Conservation (phyloP, 2,329 filamentous ascomycete species). For the Chaetomium sp. region DNA sequence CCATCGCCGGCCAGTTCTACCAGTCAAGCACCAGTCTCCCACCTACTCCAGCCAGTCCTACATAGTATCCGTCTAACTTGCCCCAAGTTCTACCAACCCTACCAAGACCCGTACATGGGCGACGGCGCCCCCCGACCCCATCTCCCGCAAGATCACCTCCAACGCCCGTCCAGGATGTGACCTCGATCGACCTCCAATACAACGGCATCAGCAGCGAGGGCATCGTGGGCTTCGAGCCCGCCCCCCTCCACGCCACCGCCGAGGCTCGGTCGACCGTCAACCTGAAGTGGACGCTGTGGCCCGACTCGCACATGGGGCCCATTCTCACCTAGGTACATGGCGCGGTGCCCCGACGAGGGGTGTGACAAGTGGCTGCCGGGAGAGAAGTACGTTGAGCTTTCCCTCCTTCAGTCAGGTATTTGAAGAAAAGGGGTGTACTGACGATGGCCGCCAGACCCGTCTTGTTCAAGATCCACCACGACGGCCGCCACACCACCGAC, state of each 20-base stretch:
- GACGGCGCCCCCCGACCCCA: conserved; percentile 46
- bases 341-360: conserved; percentile 54
- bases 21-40: conserved; percentile 31
- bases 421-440: background rate
- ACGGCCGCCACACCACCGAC: conserved; percentile 52
- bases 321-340: conserved; percentile 63
- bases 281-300: conserved; percentile 56
- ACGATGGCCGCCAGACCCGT: conserved; percentile 41
- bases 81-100: conserved; percentile 25
- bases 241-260: conserved; percentile 54
- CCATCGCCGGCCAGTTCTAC: conserved; percentile 44
- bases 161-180: conserved; percentile 59
- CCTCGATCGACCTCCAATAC: conserved; percentile 42
- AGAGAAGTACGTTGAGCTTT: conserved; percentile 37
- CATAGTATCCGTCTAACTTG: background rate
- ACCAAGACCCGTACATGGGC: conserved; percentile 27
- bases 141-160: conserved; percentile 58
- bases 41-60: background rate
- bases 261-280: conserved; percentile 55
- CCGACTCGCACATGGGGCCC: conserved; percentile 54
- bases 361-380: conserved; percentile 53
- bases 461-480: conserved; percentile 55
- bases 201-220: conserved; percentile 14
- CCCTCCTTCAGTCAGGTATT: background rate
- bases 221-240: conserved; percentile 50